Evolutionary conservation across 2,329 filamentous ascomycete genomes (phyloP).

Genomic region (Beauveria bassiana): DNA sequence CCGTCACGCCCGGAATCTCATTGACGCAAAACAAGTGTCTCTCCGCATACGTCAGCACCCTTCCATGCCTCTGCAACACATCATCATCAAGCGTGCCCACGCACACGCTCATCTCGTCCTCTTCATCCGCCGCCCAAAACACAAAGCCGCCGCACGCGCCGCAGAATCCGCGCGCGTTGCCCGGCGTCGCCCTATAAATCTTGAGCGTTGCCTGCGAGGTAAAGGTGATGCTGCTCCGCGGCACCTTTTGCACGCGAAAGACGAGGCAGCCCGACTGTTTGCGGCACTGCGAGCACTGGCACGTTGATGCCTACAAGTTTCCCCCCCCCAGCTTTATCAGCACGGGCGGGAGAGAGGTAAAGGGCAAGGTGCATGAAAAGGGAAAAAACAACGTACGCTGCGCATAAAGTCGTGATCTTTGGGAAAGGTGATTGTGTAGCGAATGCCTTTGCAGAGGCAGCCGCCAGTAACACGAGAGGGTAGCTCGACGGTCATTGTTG

Average conservation of each 20-base stretch:
- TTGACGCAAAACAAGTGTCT: slow-evolving; percentile 35
- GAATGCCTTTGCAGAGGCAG: slow-evolving; percentile 42
- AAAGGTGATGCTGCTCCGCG: slow-evolving; percentile 28
- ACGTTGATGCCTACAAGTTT: slow-evolving; percentile 32
- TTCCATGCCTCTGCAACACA: slow-evolving; percentile 31
- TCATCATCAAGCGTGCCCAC: slow-evolving; percentile 39
- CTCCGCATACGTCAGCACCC: slow-evolving; percentile 29
- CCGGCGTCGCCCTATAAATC: slow-evolving; percentile 33
- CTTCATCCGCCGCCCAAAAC: slow-evolving; percentile 33
- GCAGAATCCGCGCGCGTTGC: slow-evolving; percentile 40
- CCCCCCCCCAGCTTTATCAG: no score
- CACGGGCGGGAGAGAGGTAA: background rate
- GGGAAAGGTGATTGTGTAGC: slow-evolving; percentile 41
- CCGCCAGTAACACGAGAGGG: slow-evolving; percentile 37
- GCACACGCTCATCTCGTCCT: slow-evolving; percentile 25
- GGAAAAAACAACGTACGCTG: slow-evolving; percentile 18
- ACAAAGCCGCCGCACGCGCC: slow-evolving; percentile 39
- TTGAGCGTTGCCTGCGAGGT: slow-evolving; percentile 25
- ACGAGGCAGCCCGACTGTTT: slow-evolving; percentile 42
- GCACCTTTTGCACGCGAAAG: slow-evolving; percentile 32
- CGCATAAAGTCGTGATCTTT: slow-evolving; percentile 35
- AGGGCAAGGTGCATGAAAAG: fast-evolving
- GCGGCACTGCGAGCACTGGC: slow-evolving; percentile 50
- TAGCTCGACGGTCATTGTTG: slow-evolving; percentile 10
- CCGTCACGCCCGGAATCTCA: slow-evolving; percentile 41